phyloP scores from a whole-genome alignment of 208 protist genomes.

The Porcisia hertigi region DNA sequence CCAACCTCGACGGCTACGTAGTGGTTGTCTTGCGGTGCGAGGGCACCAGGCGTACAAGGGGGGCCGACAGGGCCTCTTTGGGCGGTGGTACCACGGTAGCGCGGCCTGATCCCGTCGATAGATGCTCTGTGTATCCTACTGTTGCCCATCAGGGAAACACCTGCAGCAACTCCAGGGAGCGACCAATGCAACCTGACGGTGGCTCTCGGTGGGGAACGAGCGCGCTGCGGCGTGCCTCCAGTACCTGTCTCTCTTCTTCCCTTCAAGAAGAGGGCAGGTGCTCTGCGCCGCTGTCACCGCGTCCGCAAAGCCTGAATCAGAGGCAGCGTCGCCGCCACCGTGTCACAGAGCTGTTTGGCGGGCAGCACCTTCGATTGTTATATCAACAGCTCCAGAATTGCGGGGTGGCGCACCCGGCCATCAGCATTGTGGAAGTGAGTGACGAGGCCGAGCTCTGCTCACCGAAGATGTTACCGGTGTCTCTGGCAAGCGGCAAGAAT shows the following conservation, averaged over 20 bases:
- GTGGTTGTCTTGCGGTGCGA: conserved; percentile 26
- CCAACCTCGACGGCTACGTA: conserved; percentile 34
- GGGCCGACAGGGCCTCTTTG: neutral
- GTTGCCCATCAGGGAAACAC: neutral
- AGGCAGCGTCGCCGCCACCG: conserved; percentile 9
- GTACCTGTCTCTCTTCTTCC: neutral
- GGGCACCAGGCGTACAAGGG: neutral
- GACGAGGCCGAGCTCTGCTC: neutral
- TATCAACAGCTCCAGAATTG: conserved; percentile 32
- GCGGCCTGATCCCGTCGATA: neutral
- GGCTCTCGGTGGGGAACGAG: neutral
- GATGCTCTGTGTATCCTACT: neutral
- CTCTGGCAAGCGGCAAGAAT: neutral
- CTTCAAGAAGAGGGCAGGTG: neutral
- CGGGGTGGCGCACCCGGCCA: conserved; percentile 24
- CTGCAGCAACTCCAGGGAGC: neutral
- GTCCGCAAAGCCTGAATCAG: neutral
- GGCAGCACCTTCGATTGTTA: conserved; percentile 24
- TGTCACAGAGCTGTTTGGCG: conserved; percentile 23
- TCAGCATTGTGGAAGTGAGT: conserved; percentile 33
- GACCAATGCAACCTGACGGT: neutral
- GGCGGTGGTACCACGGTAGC: neutral
- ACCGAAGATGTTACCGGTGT: conserved; percentile 9
- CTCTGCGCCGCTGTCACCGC: neutral
- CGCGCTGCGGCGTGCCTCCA: neutral